phyloP scores from a whole-genome alignment of 352 stramenopile genomes.

The Globisporangium orthogonon region DNA sequence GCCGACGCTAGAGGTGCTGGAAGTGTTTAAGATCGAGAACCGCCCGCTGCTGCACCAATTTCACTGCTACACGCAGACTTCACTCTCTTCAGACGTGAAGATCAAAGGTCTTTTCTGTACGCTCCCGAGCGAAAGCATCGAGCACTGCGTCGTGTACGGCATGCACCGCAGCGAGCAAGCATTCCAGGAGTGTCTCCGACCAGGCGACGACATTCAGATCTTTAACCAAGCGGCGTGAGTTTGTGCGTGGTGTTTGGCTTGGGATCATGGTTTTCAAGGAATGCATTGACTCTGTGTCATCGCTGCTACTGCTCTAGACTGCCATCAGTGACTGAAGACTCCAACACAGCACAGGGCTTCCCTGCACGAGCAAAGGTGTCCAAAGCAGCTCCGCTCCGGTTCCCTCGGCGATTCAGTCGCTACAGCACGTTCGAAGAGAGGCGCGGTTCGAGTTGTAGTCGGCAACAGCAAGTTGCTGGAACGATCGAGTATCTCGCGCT shows the following conservation, averaged over 20 bases:
- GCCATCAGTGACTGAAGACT: slow-evolving; percentile 1
- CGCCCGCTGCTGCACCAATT: slow-evolving; percentile 46
- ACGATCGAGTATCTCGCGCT: slow-evolving; percentile 47
- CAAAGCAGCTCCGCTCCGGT: slow-evolving; percentile 18
- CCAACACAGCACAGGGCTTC: slow-evolving; percentile 15
- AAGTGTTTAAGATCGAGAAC: slow-evolving; percentile 84
- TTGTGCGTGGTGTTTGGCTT: background rate
- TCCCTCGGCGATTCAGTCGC: slow-evolving; percentile 61
- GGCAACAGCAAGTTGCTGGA: background rate
- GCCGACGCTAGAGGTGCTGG: slow-evolving; percentile 44
- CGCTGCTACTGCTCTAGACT: background rate
- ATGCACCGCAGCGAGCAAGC: slow-evolving; percentile 28
- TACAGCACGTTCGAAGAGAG: slow-evolving; percentile 65
- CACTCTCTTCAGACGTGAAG: slow-evolving; percentile 22
- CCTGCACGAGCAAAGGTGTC: slow-evolving; percentile 7
- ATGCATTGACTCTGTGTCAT: background rate
- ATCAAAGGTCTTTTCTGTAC: slow-evolving; percentile 78
- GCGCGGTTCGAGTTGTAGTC: background rate
- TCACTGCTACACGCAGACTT: slow-evolving; percentile 29
- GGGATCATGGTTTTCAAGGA: background rate
- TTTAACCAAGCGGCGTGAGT: slow-evolving; percentile 31
- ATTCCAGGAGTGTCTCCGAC: background rate
- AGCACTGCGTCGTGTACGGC: slow-evolving; percentile 53
- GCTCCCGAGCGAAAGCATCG: slow-evolving; percentile 43
- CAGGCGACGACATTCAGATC: slow-evolving; percentile 14